These are phyloP conservation scores for Penicillium sp. DNA, from an alignment of 2,329 filamentous ascomycete species.

Conservation along the genomic window DNA sequence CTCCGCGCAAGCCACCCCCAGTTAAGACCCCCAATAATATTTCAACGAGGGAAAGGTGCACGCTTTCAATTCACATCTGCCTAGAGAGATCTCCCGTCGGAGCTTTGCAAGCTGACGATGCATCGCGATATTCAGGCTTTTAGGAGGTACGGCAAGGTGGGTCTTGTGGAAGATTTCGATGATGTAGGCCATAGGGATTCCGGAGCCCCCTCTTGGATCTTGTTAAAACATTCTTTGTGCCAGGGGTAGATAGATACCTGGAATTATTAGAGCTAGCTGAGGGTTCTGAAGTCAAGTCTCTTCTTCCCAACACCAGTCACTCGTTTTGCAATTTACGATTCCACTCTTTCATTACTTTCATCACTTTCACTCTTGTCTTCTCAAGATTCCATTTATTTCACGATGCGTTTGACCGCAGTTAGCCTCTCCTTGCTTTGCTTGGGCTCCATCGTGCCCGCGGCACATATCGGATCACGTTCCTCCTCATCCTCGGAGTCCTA, in stretches of 20 bases:
- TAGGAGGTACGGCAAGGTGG: background rate
- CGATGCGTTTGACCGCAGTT: background rate
- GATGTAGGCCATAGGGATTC: background rate
- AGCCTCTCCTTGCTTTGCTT: background rate
- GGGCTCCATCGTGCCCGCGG: background rate
- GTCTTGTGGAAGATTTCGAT: background rate
- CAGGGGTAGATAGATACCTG: background rate
- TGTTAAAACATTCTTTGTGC: background rate
- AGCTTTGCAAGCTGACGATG: background rate
- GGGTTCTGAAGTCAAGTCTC: background rate
- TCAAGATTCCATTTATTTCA: too few species aligned
- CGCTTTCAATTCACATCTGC: background rate
- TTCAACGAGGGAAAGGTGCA: background rate
- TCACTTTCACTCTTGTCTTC: background rate
- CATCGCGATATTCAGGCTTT: background rate
- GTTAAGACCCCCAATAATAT: background rate
- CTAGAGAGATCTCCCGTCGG: background rate
- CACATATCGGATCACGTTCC: background rate
- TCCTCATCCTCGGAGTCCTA: conserved; percentile 4
- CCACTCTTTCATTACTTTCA: background rate
- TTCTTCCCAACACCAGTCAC: background rate
- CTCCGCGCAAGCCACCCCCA: conserved; percentile 2
- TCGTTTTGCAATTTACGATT: too few species aligned
- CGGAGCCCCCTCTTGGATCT: background rate
- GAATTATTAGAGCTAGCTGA: background rate